These are phyloP conservation scores for Naumovozyma baii DNA, from an alignment of 805 yeast species.

Conservation along the genomic window DNA sequence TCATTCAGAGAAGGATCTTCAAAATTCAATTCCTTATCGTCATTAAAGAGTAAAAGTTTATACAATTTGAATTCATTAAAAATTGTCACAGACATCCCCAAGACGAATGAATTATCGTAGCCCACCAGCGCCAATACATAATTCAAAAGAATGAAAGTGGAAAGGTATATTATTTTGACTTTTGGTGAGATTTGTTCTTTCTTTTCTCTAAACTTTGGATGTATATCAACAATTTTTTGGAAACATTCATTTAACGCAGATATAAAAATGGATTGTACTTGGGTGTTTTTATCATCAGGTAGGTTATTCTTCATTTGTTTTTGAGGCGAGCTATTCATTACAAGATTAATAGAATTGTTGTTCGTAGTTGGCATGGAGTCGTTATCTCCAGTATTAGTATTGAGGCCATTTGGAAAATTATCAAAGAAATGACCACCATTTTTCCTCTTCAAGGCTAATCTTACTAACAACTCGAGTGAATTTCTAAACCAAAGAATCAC, in stretches of 20 bases:
- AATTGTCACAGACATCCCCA: conserved; percentile 43
- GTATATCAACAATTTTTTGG: conserved; percentile 25
- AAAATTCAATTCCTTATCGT: conserved; percentile 4
- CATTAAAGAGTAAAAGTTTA: conserved; percentile 28
- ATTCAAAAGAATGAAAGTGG: conserved; percentile 38
- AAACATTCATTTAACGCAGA: conserved; percentile 27
- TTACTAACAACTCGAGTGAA: conserved; percentile 25
- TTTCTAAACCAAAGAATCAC: conserved; percentile 28
- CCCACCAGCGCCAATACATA: conserved; percentile 53
- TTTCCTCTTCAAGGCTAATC: conserved; percentile 18
- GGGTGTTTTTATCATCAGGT: conserved; percentile 1
- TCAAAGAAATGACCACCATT: conserved; percentile 11
- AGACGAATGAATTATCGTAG: conserved; percentile 46
- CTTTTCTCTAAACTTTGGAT: conserved; percentile 25
- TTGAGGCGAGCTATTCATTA: conserved; percentile 1
- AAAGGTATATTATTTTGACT: conserved; percentile 29
- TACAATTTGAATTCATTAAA: conserved; percentile 49
- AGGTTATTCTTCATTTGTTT: background rate
- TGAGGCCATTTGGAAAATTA: conserved; percentile 3
- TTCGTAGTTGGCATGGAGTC: conserved; percentile 2
- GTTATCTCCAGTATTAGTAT: conserved; percentile 2
- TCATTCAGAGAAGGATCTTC: conserved; percentile 1
- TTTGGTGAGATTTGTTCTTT: conserved; percentile 24
- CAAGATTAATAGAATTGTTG: conserved; percentile 2
- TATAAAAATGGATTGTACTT: conserved; percentile 19